phyloP scores from a whole-genome alignment of 2,329 filamentous ascomycete genomes.

The Beauveria sp. region DNA sequence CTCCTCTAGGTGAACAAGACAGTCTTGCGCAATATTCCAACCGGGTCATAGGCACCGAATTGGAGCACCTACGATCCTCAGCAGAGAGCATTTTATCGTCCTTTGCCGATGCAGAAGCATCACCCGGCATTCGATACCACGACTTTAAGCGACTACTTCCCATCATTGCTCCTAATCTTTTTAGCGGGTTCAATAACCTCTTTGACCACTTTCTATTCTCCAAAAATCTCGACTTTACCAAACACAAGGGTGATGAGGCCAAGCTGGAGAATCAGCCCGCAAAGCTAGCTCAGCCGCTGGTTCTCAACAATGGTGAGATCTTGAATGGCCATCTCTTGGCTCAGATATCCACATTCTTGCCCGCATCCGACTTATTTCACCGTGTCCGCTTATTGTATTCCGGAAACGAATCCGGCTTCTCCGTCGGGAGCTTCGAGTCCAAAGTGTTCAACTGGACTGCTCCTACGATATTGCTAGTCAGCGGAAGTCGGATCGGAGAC shows the following conservation, averaged over 20 bases:
- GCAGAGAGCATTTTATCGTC: slow-evolving; percentile 59
- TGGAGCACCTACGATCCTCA: slow-evolving; percentile 51
- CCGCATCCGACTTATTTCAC: slow-evolving; percentile 55
- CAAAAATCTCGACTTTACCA: slow-evolving; percentile 60
- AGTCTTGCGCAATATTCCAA: slow-evolving; percentile 53
- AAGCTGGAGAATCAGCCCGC: slow-evolving; percentile 14
- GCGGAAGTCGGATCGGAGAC: slow-evolving; percentile 52
- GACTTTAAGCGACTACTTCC: slow-evolving; percentile 55
- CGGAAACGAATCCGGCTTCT: slow-evolving; percentile 64
- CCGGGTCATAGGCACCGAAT: slow-evolving; percentile 46
- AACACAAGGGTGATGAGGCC: slow-evolving; percentile 30
- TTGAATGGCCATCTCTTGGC: slow-evolving; percentile 56
- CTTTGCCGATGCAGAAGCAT: slow-evolving; percentile 58
- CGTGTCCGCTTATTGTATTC: slow-evolving; percentile 61
- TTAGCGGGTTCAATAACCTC: slow-evolving; percentile 58
- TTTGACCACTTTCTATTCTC: slow-evolving; percentile 73
- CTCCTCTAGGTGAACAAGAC: slow-evolving; percentile 58
- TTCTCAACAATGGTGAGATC: slow-evolving; percentile 50
- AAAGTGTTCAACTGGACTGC: slow-evolving; percentile 72
- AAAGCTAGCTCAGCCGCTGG: slow-evolving; percentile 38
- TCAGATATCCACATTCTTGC: slow-evolving; percentile 68
- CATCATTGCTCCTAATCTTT: slow-evolving; percentile 56
- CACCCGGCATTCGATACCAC: slow-evolving; percentile 53
- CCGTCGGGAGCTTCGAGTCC: slow-evolving; percentile 68
- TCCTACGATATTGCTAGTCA: slow-evolving; percentile 64